Evolutionary conservation across 768 basidiomycete genomes (phyloP).

Genomic region (Mycena sanguinolenta): DNA sequence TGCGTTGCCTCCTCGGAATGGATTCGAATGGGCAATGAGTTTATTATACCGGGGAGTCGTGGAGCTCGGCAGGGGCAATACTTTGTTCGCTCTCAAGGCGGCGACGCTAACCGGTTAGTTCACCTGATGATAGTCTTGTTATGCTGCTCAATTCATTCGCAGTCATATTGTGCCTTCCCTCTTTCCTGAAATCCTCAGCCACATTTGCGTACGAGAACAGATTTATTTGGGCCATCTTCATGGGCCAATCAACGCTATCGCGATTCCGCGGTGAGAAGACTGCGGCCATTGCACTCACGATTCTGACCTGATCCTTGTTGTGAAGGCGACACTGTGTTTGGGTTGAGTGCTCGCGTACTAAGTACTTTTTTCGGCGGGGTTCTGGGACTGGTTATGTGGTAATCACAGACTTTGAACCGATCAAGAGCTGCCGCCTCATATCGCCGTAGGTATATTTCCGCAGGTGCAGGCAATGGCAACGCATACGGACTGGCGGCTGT

Average conservation of each 20-base stretch:
- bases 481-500: slow-evolving; percentile 80
- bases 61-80: slow-evolving; percentile 68
- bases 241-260: slow-evolving; percentile 80
- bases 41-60: slow-evolving; percentile 55
- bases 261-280: slow-evolving; percentile 62
- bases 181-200: slow-evolving; percentile 67
- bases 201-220: slow-evolving; percentile 73
- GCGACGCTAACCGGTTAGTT: slow-evolving; percentile 69
- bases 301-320: not conserved
- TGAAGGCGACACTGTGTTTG: slow-evolving; percentile 78
- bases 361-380: slow-evolving; percentile 78
- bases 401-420: slow-evolving; percentile 37
- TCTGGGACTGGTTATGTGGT: slow-evolving; percentile 78
- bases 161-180: slow-evolving; percentile 74
- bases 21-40: slow-evolving; percentile 65
- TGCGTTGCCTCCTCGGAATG: slow-evolving; percentile 76
- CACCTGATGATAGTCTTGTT: not conserved
- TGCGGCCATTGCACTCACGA: not conserved
- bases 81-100: slow-evolving; percentile 79
- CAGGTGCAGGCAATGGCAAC: slow-evolving; percentile 70
- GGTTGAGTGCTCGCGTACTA: slow-evolving; percentile 68
- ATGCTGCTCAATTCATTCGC: not conserved
- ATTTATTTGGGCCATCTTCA: slow-evolving; percentile 83
- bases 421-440: not conserved
- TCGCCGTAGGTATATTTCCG: slow-evolving; percentile 73